Conservation (phyloP, 305 asterid genomes). For the Rubia tinctorum region DNA sequence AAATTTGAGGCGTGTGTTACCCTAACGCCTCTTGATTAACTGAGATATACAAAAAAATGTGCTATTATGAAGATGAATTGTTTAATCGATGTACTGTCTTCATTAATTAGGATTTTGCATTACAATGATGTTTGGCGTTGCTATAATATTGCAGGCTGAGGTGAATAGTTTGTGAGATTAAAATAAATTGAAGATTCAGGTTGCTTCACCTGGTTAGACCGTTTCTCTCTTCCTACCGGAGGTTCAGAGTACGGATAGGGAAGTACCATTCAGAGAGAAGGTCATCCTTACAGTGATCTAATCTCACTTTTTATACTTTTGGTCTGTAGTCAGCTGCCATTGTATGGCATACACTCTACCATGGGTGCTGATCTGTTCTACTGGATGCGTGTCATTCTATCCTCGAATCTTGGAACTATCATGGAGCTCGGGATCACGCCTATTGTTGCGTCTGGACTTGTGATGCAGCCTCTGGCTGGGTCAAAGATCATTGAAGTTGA, state of each 20-base stretch:
- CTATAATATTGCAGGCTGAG: conserved; percentile 31
- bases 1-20: no score
- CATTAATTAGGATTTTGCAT: no score
- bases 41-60: no score
- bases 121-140: background rate
- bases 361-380: conserved; percentile 92
- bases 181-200: conserved; percentile 91
- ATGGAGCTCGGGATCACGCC: conserved; percentile 96
- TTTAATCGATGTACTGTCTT: no score
- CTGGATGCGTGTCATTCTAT: conserved; percentile 96
- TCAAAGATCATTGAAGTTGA: conserved; percentile 83
- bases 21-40: no score
- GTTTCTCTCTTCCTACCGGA: conserved; percentile 83
- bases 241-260: conserved; percentile 84
- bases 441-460: conserved; percentile 77
- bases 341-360: conserved; percentile 90
- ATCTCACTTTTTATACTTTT: conserved; percentile 75
- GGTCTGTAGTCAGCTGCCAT: conserved; percentile 87
- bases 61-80: no score
- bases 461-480: conserved; percentile 78
- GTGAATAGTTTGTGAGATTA: conserved; percentile 23
- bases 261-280: conserved; percentile 82
- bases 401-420: conserved; percentile 83
- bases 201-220: conserved; percentile 89
- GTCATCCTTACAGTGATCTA: conserved; percentile 76